Conservation (phyloP, 768 basidiomycete genomes). For the Mycena rosella region DNA sequence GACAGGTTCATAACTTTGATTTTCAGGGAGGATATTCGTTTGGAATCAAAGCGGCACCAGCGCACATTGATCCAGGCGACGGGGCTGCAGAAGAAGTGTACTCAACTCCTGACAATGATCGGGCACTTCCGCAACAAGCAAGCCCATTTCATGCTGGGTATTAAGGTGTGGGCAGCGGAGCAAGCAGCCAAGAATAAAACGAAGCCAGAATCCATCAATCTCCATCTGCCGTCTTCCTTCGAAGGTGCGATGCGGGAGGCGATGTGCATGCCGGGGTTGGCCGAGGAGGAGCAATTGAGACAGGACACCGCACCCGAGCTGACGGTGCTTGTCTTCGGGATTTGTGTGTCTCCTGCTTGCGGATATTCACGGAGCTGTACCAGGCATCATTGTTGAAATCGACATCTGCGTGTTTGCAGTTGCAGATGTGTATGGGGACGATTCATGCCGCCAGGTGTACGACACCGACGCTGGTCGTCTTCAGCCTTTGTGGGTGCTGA, state of each 20-base stretch:
- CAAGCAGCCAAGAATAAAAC: not conserved
- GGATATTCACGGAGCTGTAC: too few relatives aligned
- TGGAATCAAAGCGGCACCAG: not conserved
- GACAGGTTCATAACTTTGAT: not conserved
- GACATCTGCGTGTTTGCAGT: too few relatives aligned
- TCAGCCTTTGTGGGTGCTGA: too few relatives aligned
- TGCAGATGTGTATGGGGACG: too few relatives aligned
- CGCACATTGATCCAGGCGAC: slow-evolving; percentile 15
- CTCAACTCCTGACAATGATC: not conserved
- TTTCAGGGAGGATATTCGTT: not conserved
- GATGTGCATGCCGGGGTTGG: slow-evolving; percentile 33
- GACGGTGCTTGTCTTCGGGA: too few relatives aligned
- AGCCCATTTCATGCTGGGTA: slow-evolving; percentile 19
- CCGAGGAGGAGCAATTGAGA: slow-evolving; percentile 39
- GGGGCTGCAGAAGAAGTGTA: slow-evolving; percentile 9
- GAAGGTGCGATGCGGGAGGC: not conserved
- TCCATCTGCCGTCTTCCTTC: slow-evolving; percentile 41
- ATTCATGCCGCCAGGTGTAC: too few relatives aligned
- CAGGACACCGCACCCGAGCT: too few relatives aligned
- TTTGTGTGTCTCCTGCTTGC: too few relatives aligned
- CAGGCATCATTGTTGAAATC: too few relatives aligned
- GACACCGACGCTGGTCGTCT: too few relatives aligned
- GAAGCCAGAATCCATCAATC: slow-evolving; percentile 30
- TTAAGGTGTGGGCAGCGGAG: not conserved
- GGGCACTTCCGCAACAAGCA: slow-evolving; percentile 19